These are phyloP conservation scores for Pezizomycotina sp. DNA, from an alignment of 2,329 filamentous ascomycete genomes.

Conservation along the genomic window DNA sequence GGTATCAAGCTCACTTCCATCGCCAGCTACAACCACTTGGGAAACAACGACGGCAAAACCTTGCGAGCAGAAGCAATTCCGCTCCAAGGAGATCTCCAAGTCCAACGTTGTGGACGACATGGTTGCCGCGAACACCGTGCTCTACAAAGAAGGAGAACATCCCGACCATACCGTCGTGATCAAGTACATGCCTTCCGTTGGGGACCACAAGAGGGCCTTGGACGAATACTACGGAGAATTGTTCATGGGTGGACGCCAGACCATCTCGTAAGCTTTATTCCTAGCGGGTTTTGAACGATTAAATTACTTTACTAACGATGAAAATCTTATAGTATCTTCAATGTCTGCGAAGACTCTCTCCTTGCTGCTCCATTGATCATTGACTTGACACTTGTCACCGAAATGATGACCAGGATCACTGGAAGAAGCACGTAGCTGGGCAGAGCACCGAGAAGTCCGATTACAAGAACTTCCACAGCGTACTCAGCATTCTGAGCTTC, in stretches of 20 bases:
- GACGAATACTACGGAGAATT: constrained; percentile 99
- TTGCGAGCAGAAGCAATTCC: constrained; percentile 95
- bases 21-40: constrained; percentile 96
- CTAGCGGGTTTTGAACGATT: not conserved
- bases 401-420: constrained; percentile 99
- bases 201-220: constrained; percentile 95
- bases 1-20: constrained; percentile 98
- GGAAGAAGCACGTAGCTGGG: constrained; percentile 50
- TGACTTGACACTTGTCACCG: constrained; percentile 76
- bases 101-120: constrained; percentile 99
- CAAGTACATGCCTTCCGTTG: constrained; percentile 99
- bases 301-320: not conserved
- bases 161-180: constrained; percentile 98
- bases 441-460: constrained; percentile 42
- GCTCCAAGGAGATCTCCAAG: constrained; percentile 99
- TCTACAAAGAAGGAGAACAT: constrained; percentile 85
- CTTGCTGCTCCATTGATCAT: constrained; percentile 94
- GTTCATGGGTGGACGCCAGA: constrained; percentile 96
- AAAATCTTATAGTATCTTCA: constrained; percentile 55
- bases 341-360: constrained; percentile 96
- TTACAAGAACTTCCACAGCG: constrained; percentile 90
- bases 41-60: constrained; percentile 99
- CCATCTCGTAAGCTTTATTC: constrained; percentile 50
- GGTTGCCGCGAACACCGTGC: constrained; percentile 83
- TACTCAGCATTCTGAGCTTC: constrained; percentile 92